Evolutionary conservation across 2,329 filamentous ascomycete genomes (phyloP), one percentile per base, ranked within the genome.

Genomic region (Fusarium buxicola): DNA sequence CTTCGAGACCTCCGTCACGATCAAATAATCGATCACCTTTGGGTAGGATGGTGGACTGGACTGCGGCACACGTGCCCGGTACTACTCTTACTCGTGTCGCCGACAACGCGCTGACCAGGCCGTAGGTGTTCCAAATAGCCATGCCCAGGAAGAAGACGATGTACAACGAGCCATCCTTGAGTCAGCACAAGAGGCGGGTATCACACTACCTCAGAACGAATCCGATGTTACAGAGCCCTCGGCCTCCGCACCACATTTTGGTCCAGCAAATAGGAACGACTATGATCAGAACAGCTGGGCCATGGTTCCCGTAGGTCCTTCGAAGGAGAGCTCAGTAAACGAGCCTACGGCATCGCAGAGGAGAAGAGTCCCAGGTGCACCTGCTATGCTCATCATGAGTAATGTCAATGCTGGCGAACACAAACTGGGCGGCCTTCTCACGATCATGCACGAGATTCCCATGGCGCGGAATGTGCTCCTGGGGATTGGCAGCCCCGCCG

Each of bases 1-100:
- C 85, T 0, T 88, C 87, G 15, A 80, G 86, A 53, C 87, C 87
- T n/a, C 87, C 87, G 2, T 89, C 87, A 18, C 78, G 86, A 73
- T 79, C 82, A 39, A 84, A 83, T 58, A 82, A 82, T 62, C 80
- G 80, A 68, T 88, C 86, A 30, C 86, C 86, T 8, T 72, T 87
- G 56, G 78, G 81, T 72, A 83, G 76, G 65, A 75, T 84, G 60
- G 75, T 81, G 63, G 81, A 86, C 48, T 81, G 82, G 76, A 77
- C 77, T 53, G 74, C 77, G 24, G 73, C 75, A 48, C 75, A 79
- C 49, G 73, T 75, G 62, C 72, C 79, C 63, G 80, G 79, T 82
- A 79, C 60, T 60, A 21, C 72, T 66, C 62, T 66, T 56, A 39
- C 46, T 61, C 65, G 54, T 49, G 46, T 44, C 28, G 36, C 30